phyloP scores from a whole-genome alignment of 2,329 filamentous ascomycete species.

The Curvularia verruculosa region DNA sequence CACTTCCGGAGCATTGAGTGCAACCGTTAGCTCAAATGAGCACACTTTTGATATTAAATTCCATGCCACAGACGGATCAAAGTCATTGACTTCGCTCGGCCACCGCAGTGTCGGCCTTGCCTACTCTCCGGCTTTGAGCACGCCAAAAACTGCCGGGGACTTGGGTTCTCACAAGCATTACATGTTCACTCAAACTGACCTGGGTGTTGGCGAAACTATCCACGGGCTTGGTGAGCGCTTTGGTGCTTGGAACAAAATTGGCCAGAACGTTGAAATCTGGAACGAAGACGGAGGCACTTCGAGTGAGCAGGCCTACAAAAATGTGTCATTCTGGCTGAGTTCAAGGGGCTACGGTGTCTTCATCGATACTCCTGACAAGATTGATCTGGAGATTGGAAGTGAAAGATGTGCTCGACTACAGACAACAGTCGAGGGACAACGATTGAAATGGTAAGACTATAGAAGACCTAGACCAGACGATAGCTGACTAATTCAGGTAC shows the following conservation, averaged over 20 bases:
- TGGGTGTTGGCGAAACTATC: conserved; percentile 66
- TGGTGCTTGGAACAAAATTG: conserved; percentile 77
- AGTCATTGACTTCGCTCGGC: conserved; percentile 61
- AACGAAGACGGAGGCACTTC: conserved; percentile 68
- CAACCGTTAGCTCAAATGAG: conserved; percentile 56
- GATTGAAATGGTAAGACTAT: conserved; percentile 64
- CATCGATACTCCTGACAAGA: conserved; percentile 71
- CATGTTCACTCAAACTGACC: conserved; percentile 55
- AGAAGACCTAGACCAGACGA: background rate
- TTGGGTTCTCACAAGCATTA: conserved; percentile 54
- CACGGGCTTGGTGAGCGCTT: conserved; percentile 79
- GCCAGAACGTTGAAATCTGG: conserved; percentile 71
- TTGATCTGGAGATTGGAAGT: conserved; percentile 75
- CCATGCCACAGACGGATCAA: conserved; percentile 57
- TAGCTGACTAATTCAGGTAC: conserved; percentile 52
- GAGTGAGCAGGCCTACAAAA: conserved; percentile 75
- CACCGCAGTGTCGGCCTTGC: conserved; percentile 64
- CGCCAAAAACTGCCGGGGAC: conserved; percentile 60
- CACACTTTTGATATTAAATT: conserved; percentile 64
- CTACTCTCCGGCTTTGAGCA: conserved; percentile 61
- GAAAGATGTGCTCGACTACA: conserved; percentile 75
- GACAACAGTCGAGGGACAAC: conserved; percentile 70
- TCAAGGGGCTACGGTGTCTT: conserved; percentile 79
- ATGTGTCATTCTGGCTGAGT: conserved; percentile 72
- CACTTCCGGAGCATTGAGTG: conserved; percentile 59